These are phyloP conservation scores for Argentina anserina DNA, from an alignment of 306 rosid genomes.

Conservation along the genomic window DNA sequence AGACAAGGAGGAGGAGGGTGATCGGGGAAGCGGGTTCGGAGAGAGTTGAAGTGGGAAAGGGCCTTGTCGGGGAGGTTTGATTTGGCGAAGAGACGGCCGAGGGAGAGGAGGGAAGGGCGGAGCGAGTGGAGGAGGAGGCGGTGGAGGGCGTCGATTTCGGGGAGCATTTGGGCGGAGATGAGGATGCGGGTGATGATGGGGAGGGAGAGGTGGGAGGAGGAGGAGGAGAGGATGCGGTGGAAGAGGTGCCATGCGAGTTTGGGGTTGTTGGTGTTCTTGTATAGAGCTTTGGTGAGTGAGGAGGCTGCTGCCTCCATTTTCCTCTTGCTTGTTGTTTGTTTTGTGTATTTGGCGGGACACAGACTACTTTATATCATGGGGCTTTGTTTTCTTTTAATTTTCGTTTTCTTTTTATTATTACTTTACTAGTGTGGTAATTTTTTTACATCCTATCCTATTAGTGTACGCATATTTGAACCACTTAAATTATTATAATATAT, in stretches of 20 bases:
- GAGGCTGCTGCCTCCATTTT: constrained; percentile 41
- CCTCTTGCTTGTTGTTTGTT: no score
- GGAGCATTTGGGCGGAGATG: constrained; percentile 47
- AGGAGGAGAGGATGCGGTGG: constrained; percentile 55
- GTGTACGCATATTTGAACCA: no score
- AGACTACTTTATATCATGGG: no score
- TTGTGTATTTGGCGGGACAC: no score
- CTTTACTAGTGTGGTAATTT: no score
- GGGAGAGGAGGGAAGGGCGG: constrained; percentile 41
- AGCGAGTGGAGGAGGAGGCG: constrained; percentile 41
- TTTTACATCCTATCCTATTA: no score
- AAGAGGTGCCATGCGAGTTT: constrained; percentile 76
- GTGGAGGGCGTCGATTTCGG: constrained; percentile 50
- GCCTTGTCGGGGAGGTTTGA: constrained; percentile 45
- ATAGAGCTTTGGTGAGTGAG: constrained; percentile 39
- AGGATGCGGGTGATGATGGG: constrained; percentile 59
- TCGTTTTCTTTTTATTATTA: no score
- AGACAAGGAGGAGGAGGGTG: constrained; percentile 41
- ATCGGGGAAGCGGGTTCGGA: constrained; percentile 52
- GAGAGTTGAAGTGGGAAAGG: constrained; percentile 54
- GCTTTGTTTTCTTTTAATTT: no score
- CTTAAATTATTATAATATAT: no score
- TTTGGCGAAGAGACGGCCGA: constrained; percentile 42
- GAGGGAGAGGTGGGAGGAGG: constrained; percentile 25
- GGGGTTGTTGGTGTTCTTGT: constrained; percentile 56